These are phyloP conservation scores for Endoconidiophora laricicola DNA, from an alignment of 2,329 filamentous ascomycete genomes.

Conservation along the genomic window DNA sequence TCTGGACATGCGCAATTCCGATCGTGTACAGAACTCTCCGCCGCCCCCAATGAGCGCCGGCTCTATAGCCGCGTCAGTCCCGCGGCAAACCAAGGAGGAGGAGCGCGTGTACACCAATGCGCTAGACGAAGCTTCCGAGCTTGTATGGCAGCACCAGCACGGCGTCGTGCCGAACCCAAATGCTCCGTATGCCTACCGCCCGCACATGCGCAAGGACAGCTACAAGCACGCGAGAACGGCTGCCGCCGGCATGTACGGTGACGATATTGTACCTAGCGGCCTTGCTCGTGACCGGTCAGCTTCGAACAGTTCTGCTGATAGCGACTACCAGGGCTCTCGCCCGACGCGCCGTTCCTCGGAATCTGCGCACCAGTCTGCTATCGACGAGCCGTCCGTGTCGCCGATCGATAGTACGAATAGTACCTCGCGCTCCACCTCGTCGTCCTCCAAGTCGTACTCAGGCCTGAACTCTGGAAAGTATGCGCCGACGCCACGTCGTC, in stretches of 20 bases:
- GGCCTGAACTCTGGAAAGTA: constrained; percentile 15
- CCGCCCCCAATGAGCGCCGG: background rate
- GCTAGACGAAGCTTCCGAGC: constrained; percentile 59
- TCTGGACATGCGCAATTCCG: constrained; percentile 39
- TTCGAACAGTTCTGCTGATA: constrained; percentile 36
- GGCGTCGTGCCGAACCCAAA: constrained; percentile 35
- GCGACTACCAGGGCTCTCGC: constrained; percentile 20
- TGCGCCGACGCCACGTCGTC: constrained; percentile 29
- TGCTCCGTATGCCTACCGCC: constrained; percentile 49
- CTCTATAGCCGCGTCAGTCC: constrained; percentile 13
- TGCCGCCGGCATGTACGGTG: constrained; percentile 34
- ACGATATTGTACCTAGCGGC: constrained; percentile 29
- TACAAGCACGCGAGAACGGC: constrained; percentile 51
- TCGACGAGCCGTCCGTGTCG: constrained; percentile 9
- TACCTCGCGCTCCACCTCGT: constrained; percentile 3
- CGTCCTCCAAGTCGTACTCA: constrained; percentile 15
- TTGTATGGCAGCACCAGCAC: constrained; percentile 62
- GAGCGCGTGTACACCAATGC: constrained; percentile 50
- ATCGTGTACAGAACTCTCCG: constrained; percentile 14
- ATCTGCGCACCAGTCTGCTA: constrained; percentile 2
- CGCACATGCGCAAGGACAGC: constrained; percentile 53
- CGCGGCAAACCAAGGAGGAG: constrained; percentile 34
- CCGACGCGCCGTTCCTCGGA: constrained; percentile 4
- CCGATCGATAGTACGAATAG: constrained; percentile 2
- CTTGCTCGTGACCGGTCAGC: constrained; percentile 32